phyloP scores from a whole-genome alignment of 75 land plant species.

The Ceratopteris richardii region DNA sequence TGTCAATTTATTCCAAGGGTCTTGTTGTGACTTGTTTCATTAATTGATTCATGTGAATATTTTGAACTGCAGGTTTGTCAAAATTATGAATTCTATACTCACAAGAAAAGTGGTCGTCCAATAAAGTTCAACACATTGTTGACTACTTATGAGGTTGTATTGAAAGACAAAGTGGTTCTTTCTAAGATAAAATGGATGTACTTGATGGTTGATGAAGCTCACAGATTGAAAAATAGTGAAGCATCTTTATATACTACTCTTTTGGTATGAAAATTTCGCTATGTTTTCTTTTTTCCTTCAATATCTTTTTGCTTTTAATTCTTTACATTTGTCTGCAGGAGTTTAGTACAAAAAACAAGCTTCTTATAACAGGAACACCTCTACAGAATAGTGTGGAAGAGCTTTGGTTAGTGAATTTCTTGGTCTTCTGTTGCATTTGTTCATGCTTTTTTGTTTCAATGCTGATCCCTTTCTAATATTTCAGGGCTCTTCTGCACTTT shows the following conservation, averaged over 20 bases:
- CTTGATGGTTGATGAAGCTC: slow-evolving; percentile 99
- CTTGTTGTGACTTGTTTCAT: no score
- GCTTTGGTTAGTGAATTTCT: slow-evolving; percentile 56
- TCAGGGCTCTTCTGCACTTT: slow-evolving; percentile 95
- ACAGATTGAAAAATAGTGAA: slow-evolving; percentile 91
- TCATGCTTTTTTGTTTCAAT: neutral
- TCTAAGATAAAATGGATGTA: slow-evolving; percentile 93
- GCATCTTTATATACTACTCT: slow-evolving; percentile 85
- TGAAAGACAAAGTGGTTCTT: slow-evolving; percentile 80
- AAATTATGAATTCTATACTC: slow-evolving; percentile 73
- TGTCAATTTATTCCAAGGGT: no score
- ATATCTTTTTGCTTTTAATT: neutral
- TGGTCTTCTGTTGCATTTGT: neutral
- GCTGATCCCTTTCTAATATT: neutral
- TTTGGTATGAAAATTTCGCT: slow-evolving; percentile 32
- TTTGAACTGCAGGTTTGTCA: slow-evolving; percentile 65
- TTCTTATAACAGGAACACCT: slow-evolving; percentile 95
- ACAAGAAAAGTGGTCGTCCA: slow-evolving; percentile 53
- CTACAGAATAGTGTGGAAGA: slow-evolving; percentile 99
- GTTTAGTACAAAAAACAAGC: slow-evolving; percentile 94
- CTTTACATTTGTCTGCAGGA: slow-evolving; percentile 42
- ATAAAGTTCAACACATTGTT: slow-evolving; percentile 74
- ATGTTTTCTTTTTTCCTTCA: neutral
- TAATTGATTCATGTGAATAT: no score
- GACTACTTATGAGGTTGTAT: slow-evolving; percentile 93